Conservation (phyloP, 78 protist species). For the Dictyostelium capitatum region DNA sequence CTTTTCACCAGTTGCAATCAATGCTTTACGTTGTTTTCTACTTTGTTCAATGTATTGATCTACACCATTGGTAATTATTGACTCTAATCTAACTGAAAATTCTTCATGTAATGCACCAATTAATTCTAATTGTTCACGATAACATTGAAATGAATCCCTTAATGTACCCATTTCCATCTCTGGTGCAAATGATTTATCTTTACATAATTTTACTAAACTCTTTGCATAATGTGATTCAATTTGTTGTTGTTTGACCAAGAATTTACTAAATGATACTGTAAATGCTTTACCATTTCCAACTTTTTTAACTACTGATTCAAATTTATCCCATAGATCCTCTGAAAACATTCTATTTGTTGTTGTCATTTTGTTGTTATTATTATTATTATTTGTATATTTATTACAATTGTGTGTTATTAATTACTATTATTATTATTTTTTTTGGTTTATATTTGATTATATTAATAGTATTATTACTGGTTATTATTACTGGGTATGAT, state of each 20-base stretch:
- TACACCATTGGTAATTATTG: neutral
- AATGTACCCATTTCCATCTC: constrained; percentile 76
- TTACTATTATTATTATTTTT: no score
- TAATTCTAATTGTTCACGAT: constrained; percentile 63
- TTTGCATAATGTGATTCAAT: constrained; percentile 73
- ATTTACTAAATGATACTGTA: constrained; percentile 51
- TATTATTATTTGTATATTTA: no score
- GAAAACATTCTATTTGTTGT: constrained; percentile 44
- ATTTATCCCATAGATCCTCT: constrained; percentile 81
- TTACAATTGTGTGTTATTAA: no score
- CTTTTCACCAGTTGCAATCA: constrained; percentile 61
- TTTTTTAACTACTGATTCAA: constrained; percentile 74
- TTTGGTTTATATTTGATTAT: no score
- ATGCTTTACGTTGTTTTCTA: constrained; percentile 75
- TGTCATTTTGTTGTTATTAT: no score
- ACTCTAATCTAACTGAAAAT: constrained; percentile 48
- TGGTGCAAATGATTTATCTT: constrained; percentile 80
- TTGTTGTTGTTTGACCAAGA: constrained; percentile 57
- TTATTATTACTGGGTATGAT: no score
- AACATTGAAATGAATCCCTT: constrained; percentile 58
- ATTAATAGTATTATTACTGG: no score
- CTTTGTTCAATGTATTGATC: constrained; percentile 43
- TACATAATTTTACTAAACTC: constrained; percentile 66
- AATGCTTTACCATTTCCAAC: constrained; percentile 75
- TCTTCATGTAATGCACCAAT: constrained; percentile 55